Conservation (phyloP, 805 yeast genomes). For the Yarrowia porcina region DNA sequence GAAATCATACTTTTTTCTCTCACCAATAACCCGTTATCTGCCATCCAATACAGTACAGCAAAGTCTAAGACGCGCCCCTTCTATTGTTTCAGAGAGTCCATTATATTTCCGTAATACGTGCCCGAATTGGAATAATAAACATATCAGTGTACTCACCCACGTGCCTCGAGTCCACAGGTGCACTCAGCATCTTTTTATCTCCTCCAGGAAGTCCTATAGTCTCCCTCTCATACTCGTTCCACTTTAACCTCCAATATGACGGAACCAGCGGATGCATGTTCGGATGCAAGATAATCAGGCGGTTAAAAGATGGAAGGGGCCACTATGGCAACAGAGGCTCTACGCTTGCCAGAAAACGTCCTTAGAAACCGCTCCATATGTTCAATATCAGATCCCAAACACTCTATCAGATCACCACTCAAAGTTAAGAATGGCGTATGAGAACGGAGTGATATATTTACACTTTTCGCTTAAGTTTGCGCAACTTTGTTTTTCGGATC, state of each 20-base stretch:
- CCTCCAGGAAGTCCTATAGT: no score
- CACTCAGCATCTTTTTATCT: not conserved
- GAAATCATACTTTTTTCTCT: no score
- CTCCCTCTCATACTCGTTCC: no score
- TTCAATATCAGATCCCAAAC: no score
- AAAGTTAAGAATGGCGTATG: not conserved
- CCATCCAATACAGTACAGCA: not conserved
- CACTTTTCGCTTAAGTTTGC: not conserved
- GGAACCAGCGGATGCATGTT: constrained; percentile 16
- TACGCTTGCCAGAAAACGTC: no score
- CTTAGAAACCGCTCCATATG: no score
- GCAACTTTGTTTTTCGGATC: not conserved
- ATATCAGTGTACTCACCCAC: not conserved
- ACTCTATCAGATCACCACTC: not conserved
- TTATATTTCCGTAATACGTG: not conserved
- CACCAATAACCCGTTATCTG: no score
- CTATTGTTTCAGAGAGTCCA: not conserved
- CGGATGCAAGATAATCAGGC: constrained; percentile 20
- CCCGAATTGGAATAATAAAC: not conserved
- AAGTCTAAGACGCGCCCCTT: not conserved
- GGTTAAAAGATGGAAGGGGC: no score
- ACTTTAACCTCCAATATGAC: not conserved
- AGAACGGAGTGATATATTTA: not conserved
- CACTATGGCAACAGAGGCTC: no score
- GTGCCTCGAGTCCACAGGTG: not conserved